Conservation (phyloP, 768 basidiomycete genomes). For the Tulasnella sp. region DNA sequence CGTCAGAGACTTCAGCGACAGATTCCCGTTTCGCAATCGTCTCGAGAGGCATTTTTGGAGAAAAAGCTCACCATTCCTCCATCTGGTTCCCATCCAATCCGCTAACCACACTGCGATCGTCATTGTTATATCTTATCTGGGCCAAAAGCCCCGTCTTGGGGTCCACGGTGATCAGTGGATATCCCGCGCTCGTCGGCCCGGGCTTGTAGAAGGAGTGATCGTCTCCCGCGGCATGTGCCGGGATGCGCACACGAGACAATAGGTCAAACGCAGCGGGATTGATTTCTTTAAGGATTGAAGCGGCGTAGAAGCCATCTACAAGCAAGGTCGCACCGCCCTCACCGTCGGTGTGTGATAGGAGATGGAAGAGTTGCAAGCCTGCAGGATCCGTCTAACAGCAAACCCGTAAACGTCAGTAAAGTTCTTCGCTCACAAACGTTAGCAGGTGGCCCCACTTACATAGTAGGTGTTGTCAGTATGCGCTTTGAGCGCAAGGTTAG, state of each 20-base stretch:
- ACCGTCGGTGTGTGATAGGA: conserved; percentile 72
- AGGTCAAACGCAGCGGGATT: conserved; percentile 60
- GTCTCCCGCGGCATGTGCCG: conserved; percentile 86
- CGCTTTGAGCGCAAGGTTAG: conserved; percentile 71
- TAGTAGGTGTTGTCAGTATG: conserved; percentile 73
- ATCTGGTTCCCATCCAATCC: conserved; percentile 47
- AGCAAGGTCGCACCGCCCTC: conserved; percentile 82
- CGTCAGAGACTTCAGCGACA: neutral
- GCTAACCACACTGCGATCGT: conserved; percentile 77
- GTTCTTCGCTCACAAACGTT: neutral
- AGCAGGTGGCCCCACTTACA: conserved; percentile 33
- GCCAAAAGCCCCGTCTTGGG: conserved; percentile 44
- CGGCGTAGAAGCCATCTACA: conserved; percentile 91
- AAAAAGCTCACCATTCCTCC: conserved; percentile 51
- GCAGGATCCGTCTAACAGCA: conserved; percentile 72
- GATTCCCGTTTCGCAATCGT: neutral
- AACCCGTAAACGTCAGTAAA: neutral
- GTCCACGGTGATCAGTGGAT: conserved; percentile 66
- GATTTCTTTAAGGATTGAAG: conserved; percentile 60
- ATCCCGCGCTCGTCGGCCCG: conserved; percentile 38
- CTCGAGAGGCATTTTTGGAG: neutral
- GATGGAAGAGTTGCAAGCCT: conserved; percentile 92
- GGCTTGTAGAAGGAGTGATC: conserved; percentile 25
- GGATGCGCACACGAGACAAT: conserved; percentile 55
- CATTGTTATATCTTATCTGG: conserved; percentile 89